Evolutionary conservation across 176 grass and related monocot genomes (phyloP).

Genomic region (Calamus simplicifolius): DNA sequence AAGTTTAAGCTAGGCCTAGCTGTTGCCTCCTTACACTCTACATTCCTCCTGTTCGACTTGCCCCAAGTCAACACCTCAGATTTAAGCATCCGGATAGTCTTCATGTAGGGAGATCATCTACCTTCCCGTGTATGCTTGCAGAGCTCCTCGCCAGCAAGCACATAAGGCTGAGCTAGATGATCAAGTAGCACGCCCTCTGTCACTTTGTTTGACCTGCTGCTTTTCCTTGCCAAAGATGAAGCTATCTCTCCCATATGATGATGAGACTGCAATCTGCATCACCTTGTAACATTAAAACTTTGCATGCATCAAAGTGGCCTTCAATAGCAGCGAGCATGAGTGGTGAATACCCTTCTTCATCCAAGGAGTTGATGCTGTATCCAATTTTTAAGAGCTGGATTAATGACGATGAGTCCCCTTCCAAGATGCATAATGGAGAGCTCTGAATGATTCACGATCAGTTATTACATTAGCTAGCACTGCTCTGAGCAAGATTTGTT

Average conservation of each 20-base stretch:
- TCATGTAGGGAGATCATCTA: constrained; percentile 31
- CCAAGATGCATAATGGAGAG: constrained; percentile 47
- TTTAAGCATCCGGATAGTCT: constrained; percentile 32
- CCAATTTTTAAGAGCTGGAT: constrained; percentile 52
- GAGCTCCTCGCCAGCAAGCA: constrained; percentile 40
- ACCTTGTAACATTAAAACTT: constrained; percentile 36
- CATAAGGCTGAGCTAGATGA: constrained; percentile 28
- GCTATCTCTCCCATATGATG: constrained; percentile 37
- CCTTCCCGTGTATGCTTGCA: constrained; percentile 44
- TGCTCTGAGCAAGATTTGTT: constrained; percentile 40
- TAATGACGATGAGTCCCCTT: constrained; percentile 31
- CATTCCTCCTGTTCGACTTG: constrained; percentile 34
- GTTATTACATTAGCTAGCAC: constrained; percentile 29
- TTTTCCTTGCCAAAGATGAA: constrained; percentile 30
- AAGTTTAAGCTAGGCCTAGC: constrained; percentile 33
- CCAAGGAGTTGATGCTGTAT: constrained; percentile 26
- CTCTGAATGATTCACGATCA: constrained; percentile 25
- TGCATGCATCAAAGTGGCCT: constrained; percentile 31
- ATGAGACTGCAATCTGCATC: constrained; percentile 32
- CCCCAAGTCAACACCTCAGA: constrained; percentile 51
- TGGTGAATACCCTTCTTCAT: constrained; percentile 43
- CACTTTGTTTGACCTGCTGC: constrained; percentile 30
- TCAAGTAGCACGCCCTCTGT: constrained; percentile 40
- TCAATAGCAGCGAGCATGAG: constrained; percentile 45
- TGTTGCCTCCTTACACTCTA: constrained; percentile 44